phyloP scores from a whole-genome alignment of 257 asterid genomes.

The Lithospermum erythrorhizon region DNA sequence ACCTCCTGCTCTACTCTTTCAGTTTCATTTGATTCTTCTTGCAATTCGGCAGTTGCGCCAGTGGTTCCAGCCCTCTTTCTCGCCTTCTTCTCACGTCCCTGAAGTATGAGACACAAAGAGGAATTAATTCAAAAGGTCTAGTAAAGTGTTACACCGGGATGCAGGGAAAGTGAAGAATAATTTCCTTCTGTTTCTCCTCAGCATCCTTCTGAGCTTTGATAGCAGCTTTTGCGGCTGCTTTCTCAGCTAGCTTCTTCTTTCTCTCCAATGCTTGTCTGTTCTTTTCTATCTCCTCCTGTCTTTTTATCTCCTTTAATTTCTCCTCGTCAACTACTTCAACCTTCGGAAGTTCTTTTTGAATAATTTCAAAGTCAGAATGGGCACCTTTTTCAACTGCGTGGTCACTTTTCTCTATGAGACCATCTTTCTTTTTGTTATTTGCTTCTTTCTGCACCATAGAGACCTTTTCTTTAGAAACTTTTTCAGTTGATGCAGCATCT shows the following conservation, averaged over 20 bases:
- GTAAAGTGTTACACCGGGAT: neutral
- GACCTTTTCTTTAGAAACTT: conserved; percentile 30
- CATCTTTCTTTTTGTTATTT: conserved; percentile 22
- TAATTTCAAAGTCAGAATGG: conserved; percentile 15
- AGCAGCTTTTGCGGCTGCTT: conserved; percentile 82
- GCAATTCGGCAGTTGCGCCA: conserved; percentile 24
- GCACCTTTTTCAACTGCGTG: conserved; percentile 25
- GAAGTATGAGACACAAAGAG: conserved; percentile 6
- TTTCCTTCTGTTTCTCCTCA: conserved; percentile 86
- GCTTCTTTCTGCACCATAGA: conserved; percentile 32
- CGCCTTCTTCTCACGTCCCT: conserved; percentile 89
- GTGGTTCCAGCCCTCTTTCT: conserved; percentile 54
- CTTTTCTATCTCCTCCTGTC: conserved; percentile 74
- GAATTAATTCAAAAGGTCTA: neutral
- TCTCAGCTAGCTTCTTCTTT: conserved; percentile 70
- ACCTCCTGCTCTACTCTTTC: conserved; percentile 20
- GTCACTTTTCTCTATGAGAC: conserved; percentile 14
- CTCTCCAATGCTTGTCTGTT: conserved; percentile 67
- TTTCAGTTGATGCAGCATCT: conserved; percentile 26
- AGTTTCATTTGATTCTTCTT: conserved; percentile 48
- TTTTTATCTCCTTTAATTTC: conserved; percentile 61
- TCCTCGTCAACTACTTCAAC: conserved; percentile 44
- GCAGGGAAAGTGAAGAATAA: neutral
- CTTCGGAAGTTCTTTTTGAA: conserved; percentile 33
- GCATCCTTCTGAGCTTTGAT: conserved; percentile 78